Evolutionary conservation across 2,329 filamentous ascomycete genomes (phyloP).

Genomic region (Pseudogymnoascus sp.): DNA sequence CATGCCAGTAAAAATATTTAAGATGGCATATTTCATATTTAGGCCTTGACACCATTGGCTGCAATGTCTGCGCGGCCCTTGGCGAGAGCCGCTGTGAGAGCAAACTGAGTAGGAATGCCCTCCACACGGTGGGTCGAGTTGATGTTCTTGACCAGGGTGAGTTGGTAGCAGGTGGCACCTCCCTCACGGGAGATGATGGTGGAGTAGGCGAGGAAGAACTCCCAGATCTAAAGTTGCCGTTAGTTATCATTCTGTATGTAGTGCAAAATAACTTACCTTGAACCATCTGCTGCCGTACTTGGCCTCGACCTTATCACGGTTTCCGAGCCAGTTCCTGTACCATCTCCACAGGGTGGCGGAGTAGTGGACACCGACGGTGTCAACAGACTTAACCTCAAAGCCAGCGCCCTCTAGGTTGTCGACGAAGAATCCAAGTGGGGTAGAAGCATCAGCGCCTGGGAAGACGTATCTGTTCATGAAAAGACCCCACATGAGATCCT

Average conservation of each 20-base stretch:
- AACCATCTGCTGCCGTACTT: slow-evolving; percentile 97
- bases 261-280: slow-evolving; percentile 54
- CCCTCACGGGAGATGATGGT: slow-evolving; percentile 71
- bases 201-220: slow-evolving; percentile 70
- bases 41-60: background rate
- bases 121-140: slow-evolving; percentile 73
- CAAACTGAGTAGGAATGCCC: slow-evolving; percentile 58
- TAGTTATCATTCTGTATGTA: slow-evolving; percentile 1
- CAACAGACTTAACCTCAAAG: slow-evolving; percentile 83
- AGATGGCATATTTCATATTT: slow-evolving; percentile 7
- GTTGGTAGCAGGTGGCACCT: slow-evolving; percentile 68
- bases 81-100: slow-evolving; percentile 51
- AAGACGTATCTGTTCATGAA: slow-evolving; percentile 99
- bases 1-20: background rate
- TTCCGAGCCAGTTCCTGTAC: slow-evolving; percentile 98
- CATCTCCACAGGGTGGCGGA: slow-evolving; percentile 94
- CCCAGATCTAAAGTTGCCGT: slow-evolving; percentile 55
- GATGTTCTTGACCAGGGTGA: slow-evolving; percentile 72
- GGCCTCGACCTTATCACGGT: slow-evolving; percentile 81
- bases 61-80: slow-evolving; percentile 19
- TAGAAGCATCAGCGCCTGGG: slow-evolving; percentile 91
- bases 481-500: slow-evolving; percentile 94
- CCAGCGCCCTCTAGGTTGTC: slow-evolving; percentile 77
- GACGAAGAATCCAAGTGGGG: slow-evolving; percentile 80
- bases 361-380: slow-evolving; percentile 95